A percentile compares a stretch with the other conserved stretches of the same genome.
Evolutionary conservation across 495 filamentous ascomycete genomes (phyloP).

Genomic region (Penicillium herquei): DNA sequence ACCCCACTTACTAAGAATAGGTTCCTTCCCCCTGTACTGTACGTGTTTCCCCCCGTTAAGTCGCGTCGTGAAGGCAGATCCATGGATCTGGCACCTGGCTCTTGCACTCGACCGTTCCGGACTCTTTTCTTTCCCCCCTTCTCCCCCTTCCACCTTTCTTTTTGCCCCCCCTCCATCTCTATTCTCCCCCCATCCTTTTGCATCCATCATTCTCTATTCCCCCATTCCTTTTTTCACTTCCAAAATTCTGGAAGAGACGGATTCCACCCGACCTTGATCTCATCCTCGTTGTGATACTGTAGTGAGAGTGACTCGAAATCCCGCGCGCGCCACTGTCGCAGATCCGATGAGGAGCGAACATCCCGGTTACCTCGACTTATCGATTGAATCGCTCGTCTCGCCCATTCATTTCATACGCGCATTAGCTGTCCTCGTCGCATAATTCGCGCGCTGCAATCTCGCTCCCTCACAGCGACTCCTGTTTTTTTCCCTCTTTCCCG

Average conservation of each 20-base stretch:
- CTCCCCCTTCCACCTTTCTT: slow-evolving; percentile 17
- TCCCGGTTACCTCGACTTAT: slow-evolving; percentile 8
- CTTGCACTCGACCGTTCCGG: slow-evolving; percentile 26
- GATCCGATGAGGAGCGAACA: slow-evolving; percentile 24
- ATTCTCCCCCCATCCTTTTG: slow-evolving; percentile 22
- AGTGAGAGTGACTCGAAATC: slow-evolving; percentile 5
- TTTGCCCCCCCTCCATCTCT: slow-evolving; percentile 16
- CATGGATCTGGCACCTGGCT: slow-evolving; percentile 32
- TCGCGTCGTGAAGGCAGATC: slow-evolving; percentile 32
- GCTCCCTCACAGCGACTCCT: slow-evolving; percentile 19
- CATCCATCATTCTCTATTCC: slow-evolving; percentile 16
- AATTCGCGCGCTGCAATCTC: slow-evolving; percentile 17
- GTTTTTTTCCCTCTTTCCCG: slow-evolving; percentile 4
- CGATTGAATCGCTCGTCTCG: slow-evolving; percentile 22
- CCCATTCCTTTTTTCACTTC: slow-evolving; percentile 17
- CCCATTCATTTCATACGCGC: slow-evolving; percentile 11
- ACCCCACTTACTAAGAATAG: not conserved
- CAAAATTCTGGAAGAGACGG: slow-evolving; percentile 5
- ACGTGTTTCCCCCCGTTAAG: slow-evolving; percentile 16
- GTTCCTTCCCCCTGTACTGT: slow-evolving; percentile 9
- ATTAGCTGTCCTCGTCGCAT: slow-evolving; percentile 16
- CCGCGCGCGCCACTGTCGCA: slow-evolving; percentile 24
- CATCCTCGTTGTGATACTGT: no score
- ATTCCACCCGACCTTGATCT: not conserved
- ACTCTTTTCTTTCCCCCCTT: slow-evolving; percentile 29